phyloP scores from a whole-genome alignment of 2,329 filamentous ascomycete species.

The Fusarium ramigenum region DNA sequence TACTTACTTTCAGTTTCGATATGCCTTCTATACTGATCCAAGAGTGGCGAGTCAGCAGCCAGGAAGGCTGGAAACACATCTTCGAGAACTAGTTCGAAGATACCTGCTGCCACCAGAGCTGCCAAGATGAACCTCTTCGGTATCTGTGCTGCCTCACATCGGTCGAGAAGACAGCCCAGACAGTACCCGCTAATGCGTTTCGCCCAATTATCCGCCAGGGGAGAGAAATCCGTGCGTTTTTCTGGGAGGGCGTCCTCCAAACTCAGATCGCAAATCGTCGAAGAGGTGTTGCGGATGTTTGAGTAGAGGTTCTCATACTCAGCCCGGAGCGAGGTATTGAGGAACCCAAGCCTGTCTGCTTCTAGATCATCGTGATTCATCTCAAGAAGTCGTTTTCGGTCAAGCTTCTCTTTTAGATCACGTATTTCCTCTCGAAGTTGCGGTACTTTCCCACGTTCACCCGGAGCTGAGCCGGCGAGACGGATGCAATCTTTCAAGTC shows the following conservation, averaged over 20 bases:
- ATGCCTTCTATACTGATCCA: background rate
- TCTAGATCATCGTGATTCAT: too few relatives aligned
- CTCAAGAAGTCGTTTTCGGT: too few relatives aligned
- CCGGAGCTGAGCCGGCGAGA: too few relatives aligned
- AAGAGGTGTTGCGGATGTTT: background rate
- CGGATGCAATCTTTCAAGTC: background rate
- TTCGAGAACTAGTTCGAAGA: background rate
- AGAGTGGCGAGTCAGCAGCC: background rate
- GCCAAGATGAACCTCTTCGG: background rate
- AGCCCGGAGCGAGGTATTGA: rapidly evolving
- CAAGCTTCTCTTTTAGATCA: too few relatives aligned
- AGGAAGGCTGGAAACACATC: background rate
- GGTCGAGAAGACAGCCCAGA: background rate
- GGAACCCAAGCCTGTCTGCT: background rate
- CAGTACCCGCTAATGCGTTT: rapidly evolving
- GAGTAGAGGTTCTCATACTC: background rate
- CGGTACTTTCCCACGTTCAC: too few relatives aligned
- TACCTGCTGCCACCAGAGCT: rapidly evolving
- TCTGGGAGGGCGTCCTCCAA: background rate
- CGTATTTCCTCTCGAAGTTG: too few relatives aligned
- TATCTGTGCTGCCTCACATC: background rate
- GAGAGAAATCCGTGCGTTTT: rapidly evolving
- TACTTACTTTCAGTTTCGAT: background rate
- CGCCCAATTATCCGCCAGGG: background rate
- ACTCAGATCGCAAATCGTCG: background rate